phyloP scores from a whole-genome alignment of 306 rosid genomes.

The Crataegus laevigata region DNA sequence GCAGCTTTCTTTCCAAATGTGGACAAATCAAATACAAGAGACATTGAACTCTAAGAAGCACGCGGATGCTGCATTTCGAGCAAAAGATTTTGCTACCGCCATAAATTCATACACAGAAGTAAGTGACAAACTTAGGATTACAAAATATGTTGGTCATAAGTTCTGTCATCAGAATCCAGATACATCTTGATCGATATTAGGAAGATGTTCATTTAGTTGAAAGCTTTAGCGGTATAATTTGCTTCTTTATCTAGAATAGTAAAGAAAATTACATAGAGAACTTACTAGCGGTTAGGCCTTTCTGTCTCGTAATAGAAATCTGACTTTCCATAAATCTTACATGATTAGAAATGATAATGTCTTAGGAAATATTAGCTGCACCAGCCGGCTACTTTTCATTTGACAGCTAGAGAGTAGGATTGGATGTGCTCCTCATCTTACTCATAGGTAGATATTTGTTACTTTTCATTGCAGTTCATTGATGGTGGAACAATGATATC shows the following conservation, averaged over 20 bases:
- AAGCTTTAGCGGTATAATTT: not conserved
- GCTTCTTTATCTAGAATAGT: not conserved
- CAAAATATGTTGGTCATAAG: not conserved
- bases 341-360: not conserved
- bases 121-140: constrained; percentile 26
- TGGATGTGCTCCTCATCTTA: not conserved
- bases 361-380: not conserved
- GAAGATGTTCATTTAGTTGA: not conserved
- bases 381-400: not conserved
- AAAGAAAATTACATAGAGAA: too few species aligned
- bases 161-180: constrained; percentile 2
- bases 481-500: constrained; percentile 93
- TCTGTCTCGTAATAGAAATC: not conserved
- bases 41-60: constrained; percentile 84
- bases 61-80: constrained; percentile 83
- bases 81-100: constrained; percentile 62
- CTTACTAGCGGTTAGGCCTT: too few species aligned
- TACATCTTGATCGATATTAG: constrained; percentile 3
- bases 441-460: not conserved
- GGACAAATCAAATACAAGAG: constrained; percentile 96
- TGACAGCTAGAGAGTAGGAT: not conserved
- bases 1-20: constrained; percentile 97
- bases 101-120: constrained; percentile 78
- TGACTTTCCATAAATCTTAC: not conserved
- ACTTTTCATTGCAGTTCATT: constrained; percentile 55